Evolutionary conservation across 306 rosid species (phyloP).

Genomic region (Lupinus albus): DNA sequence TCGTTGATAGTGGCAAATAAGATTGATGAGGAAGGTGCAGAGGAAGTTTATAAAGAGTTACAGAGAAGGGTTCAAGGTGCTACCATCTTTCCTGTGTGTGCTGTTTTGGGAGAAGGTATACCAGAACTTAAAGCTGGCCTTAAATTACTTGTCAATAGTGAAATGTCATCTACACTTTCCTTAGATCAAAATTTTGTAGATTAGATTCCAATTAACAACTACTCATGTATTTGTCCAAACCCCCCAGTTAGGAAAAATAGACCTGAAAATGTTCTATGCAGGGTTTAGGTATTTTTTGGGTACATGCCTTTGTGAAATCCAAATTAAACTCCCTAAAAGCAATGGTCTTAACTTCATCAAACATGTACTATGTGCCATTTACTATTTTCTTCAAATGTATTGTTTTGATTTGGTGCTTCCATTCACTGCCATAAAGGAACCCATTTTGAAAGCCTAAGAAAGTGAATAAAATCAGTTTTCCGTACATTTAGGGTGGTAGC

Average conservation of each 20-base stretch:
- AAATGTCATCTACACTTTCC: slow-evolving; percentile 52
- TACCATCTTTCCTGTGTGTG: slow-evolving; percentile 80
- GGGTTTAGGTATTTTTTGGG: not conserved
- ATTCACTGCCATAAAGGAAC: too few relatives aligned
- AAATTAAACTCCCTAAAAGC: not conserved
- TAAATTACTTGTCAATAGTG: slow-evolving; percentile 73
- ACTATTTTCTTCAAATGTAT: not conserved
- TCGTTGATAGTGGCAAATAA: slow-evolving; percentile 86
- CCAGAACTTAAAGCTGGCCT: slow-evolving; percentile 78
- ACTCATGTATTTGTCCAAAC: not conserved
- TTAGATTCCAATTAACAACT: slow-evolving; percentile 40
- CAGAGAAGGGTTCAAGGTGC: slow-evolving; percentile 69
- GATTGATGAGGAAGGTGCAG: slow-evolving; percentile 87
- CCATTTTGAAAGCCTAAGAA: too few relatives aligned
- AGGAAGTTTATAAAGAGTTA: slow-evolving; percentile 63
- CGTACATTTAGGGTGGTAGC: too few relatives aligned
- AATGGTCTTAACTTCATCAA: not conserved
- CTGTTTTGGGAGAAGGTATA: slow-evolving; percentile 85
- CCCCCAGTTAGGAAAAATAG: slow-evolving; percentile 1
- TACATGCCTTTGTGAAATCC: not conserved
- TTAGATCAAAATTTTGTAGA: slow-evolving; percentile 61
- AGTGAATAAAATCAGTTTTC: too few relatives aligned
- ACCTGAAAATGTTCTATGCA: not conserved
- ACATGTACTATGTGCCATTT: not conserved
- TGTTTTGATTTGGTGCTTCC: too few relatives aligned